phyloP scores from a whole-genome alignment of 176 grass and related monocot species.

The Bolboschoenus planiculmis region DNA sequence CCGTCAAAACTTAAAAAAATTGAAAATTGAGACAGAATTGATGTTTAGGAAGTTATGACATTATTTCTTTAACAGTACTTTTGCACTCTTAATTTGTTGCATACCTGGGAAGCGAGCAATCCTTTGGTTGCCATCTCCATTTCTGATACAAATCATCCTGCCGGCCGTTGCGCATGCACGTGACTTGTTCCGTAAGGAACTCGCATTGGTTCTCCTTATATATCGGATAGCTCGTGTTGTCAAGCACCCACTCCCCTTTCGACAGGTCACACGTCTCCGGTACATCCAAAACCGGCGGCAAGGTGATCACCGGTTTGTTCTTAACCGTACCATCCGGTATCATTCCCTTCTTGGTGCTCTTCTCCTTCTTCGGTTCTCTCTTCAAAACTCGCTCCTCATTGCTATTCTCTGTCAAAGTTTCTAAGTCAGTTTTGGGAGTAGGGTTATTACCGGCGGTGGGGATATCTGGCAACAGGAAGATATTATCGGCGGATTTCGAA shows the following conservation, averaged over 20 bases:
- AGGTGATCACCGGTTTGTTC: not conserved
- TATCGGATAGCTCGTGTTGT: slow-evolving; percentile 45
- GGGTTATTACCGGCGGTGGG: not conserved
- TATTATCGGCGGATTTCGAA: not conserved
- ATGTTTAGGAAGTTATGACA: not conserved
- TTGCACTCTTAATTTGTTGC: not conserved
- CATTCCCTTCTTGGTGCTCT: not conserved
- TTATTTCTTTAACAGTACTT: not conserved
- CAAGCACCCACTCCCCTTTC: slow-evolving; percentile 56
- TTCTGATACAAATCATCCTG: slow-evolving; percentile 76
- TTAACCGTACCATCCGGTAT: not conserved
- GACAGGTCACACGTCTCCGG: slow-evolving; percentile 47
- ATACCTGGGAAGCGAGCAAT: slow-evolving; percentile 70
- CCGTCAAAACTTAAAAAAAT: not conserved
- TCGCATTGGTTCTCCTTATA: slow-evolving; percentile 60
- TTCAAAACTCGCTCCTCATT: not conserved
- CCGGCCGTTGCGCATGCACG: slow-evolving; percentile 90
- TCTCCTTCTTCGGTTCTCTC: not conserved
- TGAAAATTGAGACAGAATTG: not conserved
- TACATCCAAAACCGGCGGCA: slow-evolving; percentile 4
- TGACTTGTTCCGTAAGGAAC: slow-evolving; percentile 92
- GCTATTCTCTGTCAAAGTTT: not conserved
- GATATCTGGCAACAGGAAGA: not conserved
- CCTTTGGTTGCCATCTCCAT: slow-evolving; percentile 84
- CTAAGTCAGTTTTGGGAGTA: not conserved